A percentile compares a stretch with the other conserved stretches of the same genome.
Evolutionary conservation across 169 alveolate genomes (phyloP).

Genomic region (Eimeria sp.): DNA sequence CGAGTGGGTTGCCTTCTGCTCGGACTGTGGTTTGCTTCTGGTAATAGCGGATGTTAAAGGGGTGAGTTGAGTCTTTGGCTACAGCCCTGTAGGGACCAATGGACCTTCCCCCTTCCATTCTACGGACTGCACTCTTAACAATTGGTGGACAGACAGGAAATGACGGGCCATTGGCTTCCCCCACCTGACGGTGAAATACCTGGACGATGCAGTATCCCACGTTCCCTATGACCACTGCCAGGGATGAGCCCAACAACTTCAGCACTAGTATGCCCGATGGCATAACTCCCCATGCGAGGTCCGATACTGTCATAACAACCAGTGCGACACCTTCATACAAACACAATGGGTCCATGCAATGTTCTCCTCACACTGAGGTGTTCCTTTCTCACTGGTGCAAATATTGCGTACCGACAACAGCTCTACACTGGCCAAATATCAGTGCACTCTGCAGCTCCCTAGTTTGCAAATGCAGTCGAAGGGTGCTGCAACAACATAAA

Average conservation of each 20-base stretch:
- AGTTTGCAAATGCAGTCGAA: too few species aligned
- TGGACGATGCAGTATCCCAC: conserved; percentile 52
- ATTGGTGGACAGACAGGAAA: background rate
- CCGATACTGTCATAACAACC: conserved; percentile 7
- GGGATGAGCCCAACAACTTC: background rate
- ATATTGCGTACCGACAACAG: background rate
- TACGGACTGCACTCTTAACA: background rate
- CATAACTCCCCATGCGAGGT: conserved; percentile 6
- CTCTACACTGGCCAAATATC: background rate
- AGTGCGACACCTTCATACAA: background rate
- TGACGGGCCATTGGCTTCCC: conserved; percentile 35
- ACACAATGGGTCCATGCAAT: background rate
- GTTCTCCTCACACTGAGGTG: background rate
- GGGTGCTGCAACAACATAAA: background rate
- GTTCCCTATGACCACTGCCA: background rate
- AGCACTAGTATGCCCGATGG: background rate
- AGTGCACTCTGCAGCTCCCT: background rate
- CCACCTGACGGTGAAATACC: conserved; percentile 11
- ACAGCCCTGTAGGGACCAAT: background rate
- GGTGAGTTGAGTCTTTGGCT: background rate
- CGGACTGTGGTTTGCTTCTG: background rate
- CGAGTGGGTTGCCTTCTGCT: background rate
- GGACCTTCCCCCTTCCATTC: background rate
- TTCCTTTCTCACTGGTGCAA: background rate
- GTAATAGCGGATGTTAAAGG: background rate